Evolutionary conservation across 1,284 basidiomycete species (phyloP).

Genomic region (Sanguinoderma infundibulare): DNA sequence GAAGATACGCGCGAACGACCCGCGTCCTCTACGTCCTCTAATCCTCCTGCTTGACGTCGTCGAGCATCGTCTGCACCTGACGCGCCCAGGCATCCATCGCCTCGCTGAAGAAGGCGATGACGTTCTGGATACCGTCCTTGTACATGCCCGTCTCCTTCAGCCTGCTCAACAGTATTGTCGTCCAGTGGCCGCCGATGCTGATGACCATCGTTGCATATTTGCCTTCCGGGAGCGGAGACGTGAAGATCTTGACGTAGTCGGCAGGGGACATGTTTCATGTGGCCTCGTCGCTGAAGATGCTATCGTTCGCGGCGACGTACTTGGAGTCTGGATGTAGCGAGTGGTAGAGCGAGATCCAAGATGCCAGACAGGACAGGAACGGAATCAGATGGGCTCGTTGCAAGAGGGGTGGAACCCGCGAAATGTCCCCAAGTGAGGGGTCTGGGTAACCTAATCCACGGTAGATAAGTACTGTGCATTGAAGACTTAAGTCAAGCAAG

Average conservation of each 20-base stretch:
- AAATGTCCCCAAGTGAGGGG: too few relatives aligned
- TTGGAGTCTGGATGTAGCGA: conserved; percentile 26
- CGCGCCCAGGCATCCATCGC: conserved; percentile 59
- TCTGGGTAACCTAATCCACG: too few relatives aligned
- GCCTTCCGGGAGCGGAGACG: conserved; percentile 46
- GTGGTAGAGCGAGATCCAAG: too few relatives aligned
- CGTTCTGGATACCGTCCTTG: conserved; percentile 51
- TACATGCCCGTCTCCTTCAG: conserved; percentile 43
- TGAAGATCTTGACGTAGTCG: conserved; percentile 56
- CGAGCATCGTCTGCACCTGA: conserved; percentile 49
- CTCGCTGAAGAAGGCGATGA: conserved; percentile 57
- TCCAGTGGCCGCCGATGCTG: conserved; percentile 73
- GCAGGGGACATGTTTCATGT: conserved; percentile 55
- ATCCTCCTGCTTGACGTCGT: conserved; percentile 18
- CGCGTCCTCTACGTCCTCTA: conserved; percentile 14
- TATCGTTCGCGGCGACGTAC: conserved; percentile 5
- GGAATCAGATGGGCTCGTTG: too few relatives aligned
- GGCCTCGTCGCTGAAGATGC: conserved; percentile 58
- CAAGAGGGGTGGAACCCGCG: too few relatives aligned
- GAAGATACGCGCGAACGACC: conserved; percentile 58
- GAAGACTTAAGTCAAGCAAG: too few relatives aligned
- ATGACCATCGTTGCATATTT: conserved; percentile 64
- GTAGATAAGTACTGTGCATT: too few relatives aligned
- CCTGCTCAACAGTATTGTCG: conserved; percentile 55
- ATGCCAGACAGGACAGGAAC: too few relatives aligned